These are phyloP conservation scores for Polyplosphaeria fusca DNA, from an alignment of 495 filamentous ascomycete genomes.

Conservation along the genomic window DNA sequence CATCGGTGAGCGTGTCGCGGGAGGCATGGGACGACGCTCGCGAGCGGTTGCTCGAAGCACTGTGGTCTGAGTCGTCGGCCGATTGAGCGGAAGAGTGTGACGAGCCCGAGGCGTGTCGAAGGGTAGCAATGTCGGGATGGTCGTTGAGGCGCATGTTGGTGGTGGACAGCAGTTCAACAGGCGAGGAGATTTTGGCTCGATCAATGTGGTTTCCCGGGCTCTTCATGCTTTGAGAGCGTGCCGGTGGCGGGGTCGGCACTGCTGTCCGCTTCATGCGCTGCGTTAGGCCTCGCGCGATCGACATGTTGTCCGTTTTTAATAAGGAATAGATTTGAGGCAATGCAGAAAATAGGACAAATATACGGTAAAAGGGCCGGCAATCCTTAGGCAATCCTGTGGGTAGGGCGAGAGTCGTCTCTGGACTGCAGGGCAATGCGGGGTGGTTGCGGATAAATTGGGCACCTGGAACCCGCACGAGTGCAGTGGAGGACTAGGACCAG, in stretches of 20 bases:
- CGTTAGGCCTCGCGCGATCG: slow-evolving; percentile 30
- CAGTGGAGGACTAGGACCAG: not conserved
- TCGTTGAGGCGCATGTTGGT: slow-evolving; percentile 96
- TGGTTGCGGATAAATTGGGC: slow-evolving; percentile 33
- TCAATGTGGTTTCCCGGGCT: slow-evolving; percentile 33
- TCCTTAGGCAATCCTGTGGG: slow-evolving; percentile 9
- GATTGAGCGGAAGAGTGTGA: slow-evolving; percentile 52
- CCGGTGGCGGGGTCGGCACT: slow-evolving; percentile 12
- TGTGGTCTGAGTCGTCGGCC: slow-evolving; percentile 59
- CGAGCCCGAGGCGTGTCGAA: slow-evolving; percentile 42
- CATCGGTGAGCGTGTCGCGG: slow-evolving; percentile 67
- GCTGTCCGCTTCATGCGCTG: slow-evolving; percentile 30
- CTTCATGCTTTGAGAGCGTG: slow-evolving; percentile 42
- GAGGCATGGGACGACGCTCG: slow-evolving; percentile 46
- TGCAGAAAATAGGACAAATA: slow-evolving; percentile 13
- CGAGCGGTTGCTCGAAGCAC: slow-evolving; percentile 28
- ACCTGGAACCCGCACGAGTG: not conserved
- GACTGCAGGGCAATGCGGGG: slow-evolving; percentile 23
- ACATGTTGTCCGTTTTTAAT: slow-evolving; percentile 44
- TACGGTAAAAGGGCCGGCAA: slow-evolving; percentile 31
- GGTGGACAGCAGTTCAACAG: slow-evolving; percentile 82
- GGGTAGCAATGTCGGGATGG: slow-evolving; percentile 66
- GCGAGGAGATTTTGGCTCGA: slow-evolving; percentile 71
- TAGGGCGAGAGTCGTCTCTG: slow-evolving; percentile 4
- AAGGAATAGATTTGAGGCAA: slow-evolving; percentile 24